Evolutionary conservation across 106 monocot genomes (phyloP), one percentile per base, ranked within the genome.

Genomic region (Dendrobium officinale): DNA sequence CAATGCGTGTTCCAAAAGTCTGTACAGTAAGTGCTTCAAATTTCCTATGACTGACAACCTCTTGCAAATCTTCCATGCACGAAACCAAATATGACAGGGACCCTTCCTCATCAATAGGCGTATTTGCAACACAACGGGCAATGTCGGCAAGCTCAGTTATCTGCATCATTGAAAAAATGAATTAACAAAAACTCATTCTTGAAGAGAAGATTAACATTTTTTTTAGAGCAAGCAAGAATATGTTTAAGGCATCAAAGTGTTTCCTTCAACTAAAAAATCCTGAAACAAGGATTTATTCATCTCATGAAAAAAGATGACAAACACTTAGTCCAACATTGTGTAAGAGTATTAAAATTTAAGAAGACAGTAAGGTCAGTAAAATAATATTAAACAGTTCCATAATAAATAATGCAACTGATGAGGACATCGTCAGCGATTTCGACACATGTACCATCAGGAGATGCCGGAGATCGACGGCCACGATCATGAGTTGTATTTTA

Each of bases 101-200:
- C 0, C 76, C 81, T 81, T 95, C 99, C 77, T 99, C 99, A 86
- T 98, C 89, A 43, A 93, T 44, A 7, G 91, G 54, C 29, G 91
- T 67, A 85, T 81, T 95, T 83, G 93, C 95, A 41, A 95, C 88
- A 77, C 99, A 99, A 48, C 93, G 86, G 85, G 99, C 95, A 88
- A 99, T 99, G 86, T 99, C 99, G 79, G 95, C 99, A 85, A 99
- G 93, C 81, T 95, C 99, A 87, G 80, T 59, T 37, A 99, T 90
- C 98, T 98, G 84, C 72, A 80, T 29, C 59, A 74, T 74, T 15
- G 9, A 75, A 75, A 43, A 4, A 22, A 75, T 75, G 6, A 47
- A 22, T 43, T 47, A n/a, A 20, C n/a, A 51, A 48, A 13, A 47
- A 24, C 13, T 11, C 49, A 74, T 41, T 43, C 40, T n/a, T 31